phyloP scores from a whole-genome alignment of 2,329 filamentous ascomycete genomes.

The Paraconiothyrium brasiliense region DNA sequence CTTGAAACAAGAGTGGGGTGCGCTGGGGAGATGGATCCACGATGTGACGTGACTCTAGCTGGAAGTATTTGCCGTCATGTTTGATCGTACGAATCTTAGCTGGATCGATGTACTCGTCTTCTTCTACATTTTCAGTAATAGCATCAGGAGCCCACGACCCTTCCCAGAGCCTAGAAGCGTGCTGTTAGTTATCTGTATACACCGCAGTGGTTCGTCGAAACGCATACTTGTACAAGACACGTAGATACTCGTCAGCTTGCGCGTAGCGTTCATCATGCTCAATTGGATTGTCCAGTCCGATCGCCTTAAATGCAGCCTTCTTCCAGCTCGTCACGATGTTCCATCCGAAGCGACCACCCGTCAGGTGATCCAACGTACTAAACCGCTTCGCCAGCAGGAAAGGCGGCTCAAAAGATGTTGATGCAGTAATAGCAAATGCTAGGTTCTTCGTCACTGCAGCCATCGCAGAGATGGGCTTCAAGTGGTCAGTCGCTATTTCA shows the following conservation, averaged over 20 bases:
- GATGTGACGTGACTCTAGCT: conserved; percentile 57
- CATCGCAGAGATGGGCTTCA: conserved; percentile 64
- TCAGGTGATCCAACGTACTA: conserved; percentile 70
- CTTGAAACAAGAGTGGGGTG: conserved; percentile 58
- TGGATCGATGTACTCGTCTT: conserved; percentile 67
- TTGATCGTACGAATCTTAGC: conserved; percentile 68
- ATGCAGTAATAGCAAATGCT: conserved; percentile 69
- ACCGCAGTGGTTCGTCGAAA: no score
- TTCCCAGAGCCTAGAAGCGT: conserved; percentile 60
- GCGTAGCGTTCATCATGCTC: conserved; percentile 69
- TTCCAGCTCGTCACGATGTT: conserved; percentile 74
- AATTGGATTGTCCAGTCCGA: conserved; percentile 66
- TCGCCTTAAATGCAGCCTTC: conserved; percentile 70
- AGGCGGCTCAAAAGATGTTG: conserved; percentile 70
- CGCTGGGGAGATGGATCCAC: conserved; percentile 53
- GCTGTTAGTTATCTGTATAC: background rate
- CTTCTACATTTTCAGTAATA: conserved; percentile 61
- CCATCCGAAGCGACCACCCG: conserved; percentile 69
- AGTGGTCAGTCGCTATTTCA: conserved; percentile 9
- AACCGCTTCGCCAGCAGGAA: conserved; percentile 70
- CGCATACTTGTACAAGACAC: conserved; percentile 67
- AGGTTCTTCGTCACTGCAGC: conserved; percentile 72
- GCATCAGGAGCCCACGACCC: conserved; percentile 66
- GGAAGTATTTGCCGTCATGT: conserved; percentile 66
- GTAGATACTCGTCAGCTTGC: conserved; percentile 70